Evolutionary conservation across 2,329 filamentous ascomycete species (phyloP).

Genomic region (Colletotrichum falcatum): DNA sequence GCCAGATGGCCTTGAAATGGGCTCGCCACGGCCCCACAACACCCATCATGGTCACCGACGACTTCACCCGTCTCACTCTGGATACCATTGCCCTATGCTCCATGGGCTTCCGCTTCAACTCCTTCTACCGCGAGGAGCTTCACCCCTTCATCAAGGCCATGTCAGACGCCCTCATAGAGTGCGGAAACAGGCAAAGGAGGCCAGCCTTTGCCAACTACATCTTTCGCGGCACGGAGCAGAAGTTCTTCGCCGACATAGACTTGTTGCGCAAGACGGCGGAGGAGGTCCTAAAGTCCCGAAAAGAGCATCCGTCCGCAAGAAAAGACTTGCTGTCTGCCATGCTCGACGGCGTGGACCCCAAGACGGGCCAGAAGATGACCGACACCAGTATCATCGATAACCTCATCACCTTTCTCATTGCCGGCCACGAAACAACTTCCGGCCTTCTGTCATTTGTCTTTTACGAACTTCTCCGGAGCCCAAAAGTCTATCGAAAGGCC

Average conservation of each 20-base stretch:
- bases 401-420: slow-evolving; percentile 77
- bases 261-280: slow-evolving; percentile 63
- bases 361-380: slow-evolving; percentile 71
- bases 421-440: slow-evolving; percentile 77
- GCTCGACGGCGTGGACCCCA: slow-evolving; percentile 71
- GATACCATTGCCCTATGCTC: slow-evolving; percentile 72
- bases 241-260: slow-evolving; percentile 63
- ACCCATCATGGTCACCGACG: slow-evolving; percentile 65
- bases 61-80: slow-evolving; percentile 72
- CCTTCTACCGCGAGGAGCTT: slow-evolving; percentile 64
- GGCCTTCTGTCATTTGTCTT: slow-evolving; percentile 75
- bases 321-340: slow-evolving; percentile 78
- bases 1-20: slow-evolving; percentile 67
- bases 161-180: slow-evolving; percentile 68
- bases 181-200: slow-evolving; percentile 61
- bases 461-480: slow-evolving; percentile 74
- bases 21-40: slow-evolving; percentile 56
- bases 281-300: slow-evolving; percentile 71
- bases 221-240: slow-evolving; percentile 55
- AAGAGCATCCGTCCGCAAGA: slow-evolving; percentile 57
- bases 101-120: slow-evolving; percentile 72
- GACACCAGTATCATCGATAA: slow-evolving; percentile 73
- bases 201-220: slow-evolving; percentile 60
- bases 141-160: slow-evolving; percentile 64
- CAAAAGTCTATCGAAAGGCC: slow-evolving; percentile 68